A percentile compares a stretch with the other conserved stretches of the same genome.
These are phyloP conservation scores for Acer campestre DNA, from an alignment of 345 rosid species.

Conservation along the genomic window DNA sequence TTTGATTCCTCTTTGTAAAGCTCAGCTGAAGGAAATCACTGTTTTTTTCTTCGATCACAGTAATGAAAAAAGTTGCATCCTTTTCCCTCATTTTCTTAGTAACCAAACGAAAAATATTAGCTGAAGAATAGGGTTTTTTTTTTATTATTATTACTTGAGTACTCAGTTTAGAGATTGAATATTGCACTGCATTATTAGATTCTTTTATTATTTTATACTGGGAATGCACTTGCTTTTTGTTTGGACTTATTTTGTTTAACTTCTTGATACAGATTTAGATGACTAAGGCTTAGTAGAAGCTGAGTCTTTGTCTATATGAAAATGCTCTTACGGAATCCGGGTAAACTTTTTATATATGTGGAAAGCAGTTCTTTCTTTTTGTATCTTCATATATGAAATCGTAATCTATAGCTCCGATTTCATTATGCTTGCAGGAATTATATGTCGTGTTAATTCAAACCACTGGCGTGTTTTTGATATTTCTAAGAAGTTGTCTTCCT, in stretches of 20 bases:
- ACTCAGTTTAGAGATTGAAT: not conserved
- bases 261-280: slow-evolving; percentile 5
- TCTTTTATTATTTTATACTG: not conserved
- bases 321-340: slow-evolving; percentile 7
- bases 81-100: not conserved
- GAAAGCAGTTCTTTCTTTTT: not conserved
- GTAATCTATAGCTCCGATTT: not conserved
- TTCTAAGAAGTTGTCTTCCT: slow-evolving; percentile 40
- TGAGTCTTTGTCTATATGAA: not conserved
- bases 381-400: not conserved
- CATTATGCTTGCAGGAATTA: slow-evolving; percentile 41
- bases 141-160: not conserved
- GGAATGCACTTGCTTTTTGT: not conserved
- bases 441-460: slow-evolving; percentile 17
- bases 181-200: not conserved
- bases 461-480: slow-evolving; percentile 21
- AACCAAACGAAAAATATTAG: not conserved
- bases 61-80: not conserved
- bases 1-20: not conserved
- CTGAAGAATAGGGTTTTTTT: not conserved
- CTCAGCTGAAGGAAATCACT: not conserved
- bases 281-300: not conserved
- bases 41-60: not conserved
- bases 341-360: not conserved
- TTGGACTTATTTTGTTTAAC: not conserved